Evolutionary conservation across 768 basidiomycete genomes (phyloP), one percentile per base, ranked within the genome.

Genomic region (Jaapia argillacea): DNA sequence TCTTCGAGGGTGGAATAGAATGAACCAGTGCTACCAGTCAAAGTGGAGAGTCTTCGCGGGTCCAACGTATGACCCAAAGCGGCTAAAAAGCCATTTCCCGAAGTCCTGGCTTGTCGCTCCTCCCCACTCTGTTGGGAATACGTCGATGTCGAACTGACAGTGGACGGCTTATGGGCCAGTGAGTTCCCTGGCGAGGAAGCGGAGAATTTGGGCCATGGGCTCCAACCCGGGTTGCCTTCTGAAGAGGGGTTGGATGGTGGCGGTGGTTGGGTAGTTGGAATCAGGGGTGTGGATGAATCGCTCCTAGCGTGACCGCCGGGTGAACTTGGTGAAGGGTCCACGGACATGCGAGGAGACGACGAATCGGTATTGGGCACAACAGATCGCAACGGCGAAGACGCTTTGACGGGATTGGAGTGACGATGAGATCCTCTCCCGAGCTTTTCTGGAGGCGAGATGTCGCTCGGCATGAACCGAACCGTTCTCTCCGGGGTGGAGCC

Each of bases 101-200:
- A 58, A 5, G 54, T 56, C 13, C 52, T 53, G 18, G 53, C 45
- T 43, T 59, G 54, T 7, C 51, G 56, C 33, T 64, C 62, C 48
- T 68, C 66, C 6, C 58, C 65, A 46, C 61, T 68, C 44, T 56
- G 61, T 6, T 57, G 54, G n/a, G 66, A 67, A 47, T 66, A 67
- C 25, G 57, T 45, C 10, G 65, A 66, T 18, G 46, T 52, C 5
- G 64, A 56, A 51, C 62, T 65, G 46, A 61, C 50, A 24, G 56
- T 60, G 6, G 64, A 62, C 26, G 52, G 52, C 48, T 52, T 52
- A 25, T 55, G 52, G 4, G 27, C 35, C 7, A 53, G 43, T n/a
- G 36, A 14, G 24, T n/a, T 49, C 47, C n/a, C 35, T 24, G 18
- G 41, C 42, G 21, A 44, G 24, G 20, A 16, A 33, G 10, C 28